Evolutionary conservation across 176 grass and related monocot species (phyloP).

Genomic region (Oryza nivara): DNA sequence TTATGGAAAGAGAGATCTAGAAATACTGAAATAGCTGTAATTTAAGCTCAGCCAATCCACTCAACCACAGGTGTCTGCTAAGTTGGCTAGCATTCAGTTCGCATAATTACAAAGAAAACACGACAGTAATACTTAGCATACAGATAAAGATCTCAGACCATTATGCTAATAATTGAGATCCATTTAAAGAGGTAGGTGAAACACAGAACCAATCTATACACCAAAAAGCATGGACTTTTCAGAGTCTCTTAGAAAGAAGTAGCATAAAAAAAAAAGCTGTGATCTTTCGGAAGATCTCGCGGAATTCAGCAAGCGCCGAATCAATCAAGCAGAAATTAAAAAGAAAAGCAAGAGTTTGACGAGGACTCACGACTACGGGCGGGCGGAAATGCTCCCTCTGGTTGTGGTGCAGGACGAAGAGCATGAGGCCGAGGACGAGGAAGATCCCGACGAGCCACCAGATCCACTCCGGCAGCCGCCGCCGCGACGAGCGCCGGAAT

Average conservation of each 20-base stretch:
- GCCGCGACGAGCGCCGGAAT: slow-evolving; percentile 45
- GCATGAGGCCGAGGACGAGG: slow-evolving; percentile 68
- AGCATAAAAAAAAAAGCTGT: not conserved
- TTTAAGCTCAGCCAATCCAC: not conserved
- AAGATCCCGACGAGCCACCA: slow-evolving; percentile 89
- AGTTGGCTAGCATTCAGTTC: slow-evolving; percentile 14
- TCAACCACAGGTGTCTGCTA: not conserved
- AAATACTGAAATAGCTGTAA: slow-evolving; percentile 8
- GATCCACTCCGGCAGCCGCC: slow-evolving; percentile 78
- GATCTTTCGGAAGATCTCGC: slow-evolving; percentile 50
- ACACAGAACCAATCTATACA: not conserved
- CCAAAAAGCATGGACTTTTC: slow-evolving; percentile 13
- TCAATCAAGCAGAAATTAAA: not conserved
- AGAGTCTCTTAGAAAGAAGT: not conserved
- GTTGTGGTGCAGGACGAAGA: slow-evolving; percentile 92
- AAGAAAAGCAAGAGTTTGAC: not conserved
- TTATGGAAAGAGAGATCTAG: slow-evolving; percentile 36
- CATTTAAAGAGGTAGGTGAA: not conserved
- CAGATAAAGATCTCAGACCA: slow-evolving; percentile 30
- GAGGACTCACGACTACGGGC: slow-evolving; percentile 56
- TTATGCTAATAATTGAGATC: slow-evolving; percentile 29
- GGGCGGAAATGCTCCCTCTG: slow-evolving; percentile 74
- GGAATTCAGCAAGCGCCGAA: slow-evolving; percentile 44
- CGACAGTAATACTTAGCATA: not conserved
- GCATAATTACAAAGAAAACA: slow-evolving; percentile 22